Conservation (phyloP, 805 yeast genomes). For the Phaffomyces thermotolerans region DNA sequence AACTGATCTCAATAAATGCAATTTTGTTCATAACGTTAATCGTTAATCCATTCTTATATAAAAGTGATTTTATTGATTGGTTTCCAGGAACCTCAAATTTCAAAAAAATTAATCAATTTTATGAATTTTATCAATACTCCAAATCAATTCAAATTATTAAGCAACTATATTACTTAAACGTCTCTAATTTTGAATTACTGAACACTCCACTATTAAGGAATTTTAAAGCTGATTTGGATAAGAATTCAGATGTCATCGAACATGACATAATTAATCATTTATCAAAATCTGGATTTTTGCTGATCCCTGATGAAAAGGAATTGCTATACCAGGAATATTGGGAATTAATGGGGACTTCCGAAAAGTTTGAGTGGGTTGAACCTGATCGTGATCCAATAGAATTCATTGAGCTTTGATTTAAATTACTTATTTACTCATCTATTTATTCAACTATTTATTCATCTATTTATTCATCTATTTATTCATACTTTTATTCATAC, state of each 20-base stretch:
- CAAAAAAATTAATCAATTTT: background rate
- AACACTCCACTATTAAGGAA: conserved; percentile 1
- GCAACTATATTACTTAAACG: conserved; percentile 6
- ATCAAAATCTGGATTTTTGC: background rate
- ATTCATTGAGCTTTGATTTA: conserved; percentile 1
- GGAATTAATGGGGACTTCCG: conserved; percentile 1
- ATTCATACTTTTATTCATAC: too few relatives aligned
- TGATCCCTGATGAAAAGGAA: conserved; percentile 3
- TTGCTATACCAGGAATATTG: conserved; percentile 7
- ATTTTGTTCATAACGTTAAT: background rate
- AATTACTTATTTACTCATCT: too few relatives aligned
- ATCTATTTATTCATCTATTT: too few relatives aligned
- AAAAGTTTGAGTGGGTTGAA: conserved; percentile 12
- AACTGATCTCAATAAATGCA: conserved; percentile 1
- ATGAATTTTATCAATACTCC: conserved; percentile 3
- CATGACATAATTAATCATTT: background rate
- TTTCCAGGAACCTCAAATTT: conserved; percentile 3
- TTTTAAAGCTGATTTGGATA: background rate
- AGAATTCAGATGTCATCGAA: background rate
- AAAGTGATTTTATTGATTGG: background rate
- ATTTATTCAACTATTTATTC: too few relatives aligned
- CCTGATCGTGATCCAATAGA: conserved; percentile 11
- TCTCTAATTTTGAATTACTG: conserved; percentile 3
- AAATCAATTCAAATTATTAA: conserved; percentile 2
- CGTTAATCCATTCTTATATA: background rate